Conservation (phyloP, 805 yeast genomes). For the Cyberlindnera xishuangbannaensis region DNA sequence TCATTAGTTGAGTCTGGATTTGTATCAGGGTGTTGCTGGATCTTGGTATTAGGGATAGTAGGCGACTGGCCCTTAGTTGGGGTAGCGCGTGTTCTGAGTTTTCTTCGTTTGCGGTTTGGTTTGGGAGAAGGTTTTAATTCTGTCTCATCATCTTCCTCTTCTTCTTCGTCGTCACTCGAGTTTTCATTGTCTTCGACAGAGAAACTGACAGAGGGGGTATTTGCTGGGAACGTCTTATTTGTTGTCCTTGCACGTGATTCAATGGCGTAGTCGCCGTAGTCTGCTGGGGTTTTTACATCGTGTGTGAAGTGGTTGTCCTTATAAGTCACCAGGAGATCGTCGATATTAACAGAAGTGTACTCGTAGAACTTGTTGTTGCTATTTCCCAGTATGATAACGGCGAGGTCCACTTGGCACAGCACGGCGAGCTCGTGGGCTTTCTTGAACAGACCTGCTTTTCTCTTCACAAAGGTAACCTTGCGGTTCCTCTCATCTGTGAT, state of each 20-base stretch:
- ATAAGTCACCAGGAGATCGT: slow-evolving; percentile 40
- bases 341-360: slow-evolving; percentile 66
- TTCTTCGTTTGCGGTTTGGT: slow-evolving; percentile 9
- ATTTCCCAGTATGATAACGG: slow-evolving; percentile 81
- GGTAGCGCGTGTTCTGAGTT: slow-evolving; percentile 2
- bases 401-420: slow-evolving; percentile 87
- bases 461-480: slow-evolving; percentile 82
- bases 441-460: slow-evolving; percentile 91
- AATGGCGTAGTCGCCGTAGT: slow-evolving; percentile 56
- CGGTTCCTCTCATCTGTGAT: slow-evolving; percentile 83
- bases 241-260: slow-evolving; percentile 22
- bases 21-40: no score
- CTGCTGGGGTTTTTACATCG: slow-evolving; percentile 59
- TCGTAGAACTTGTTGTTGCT: slow-evolving; percentile 76
- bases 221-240: slow-evolving; percentile 8
- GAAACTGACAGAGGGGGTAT: slow-evolving; percentile 11
- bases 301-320: slow-evolving; percentile 32
- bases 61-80: no score
- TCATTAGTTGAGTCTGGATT: no score
- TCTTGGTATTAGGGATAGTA: no score
- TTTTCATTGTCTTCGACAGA: slow-evolving; percentile 14
- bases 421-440: slow-evolving; percentile 62
- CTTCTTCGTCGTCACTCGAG: slow-evolving; percentile 16
- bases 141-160: slow-evolving; percentile 12
- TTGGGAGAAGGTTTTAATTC: neutral